Evolutionary conservation across 225 moss, liverwort and hornwort species (phyloP).

Genomic region (Thuidium tamariscinum): DNA sequence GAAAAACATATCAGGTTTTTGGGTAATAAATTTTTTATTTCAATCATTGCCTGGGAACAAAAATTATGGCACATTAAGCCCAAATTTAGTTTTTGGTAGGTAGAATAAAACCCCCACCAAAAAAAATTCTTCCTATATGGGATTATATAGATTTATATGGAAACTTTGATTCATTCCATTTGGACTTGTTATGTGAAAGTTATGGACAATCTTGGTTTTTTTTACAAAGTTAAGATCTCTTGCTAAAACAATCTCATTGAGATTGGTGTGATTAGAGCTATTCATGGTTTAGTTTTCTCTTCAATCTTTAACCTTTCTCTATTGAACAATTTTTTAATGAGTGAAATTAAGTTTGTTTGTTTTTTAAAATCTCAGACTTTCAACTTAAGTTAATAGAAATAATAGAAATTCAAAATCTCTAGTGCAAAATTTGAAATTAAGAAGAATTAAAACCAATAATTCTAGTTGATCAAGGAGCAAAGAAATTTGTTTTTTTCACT

Average conservation of each 20-base stretch:
- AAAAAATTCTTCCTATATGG: not conserved
- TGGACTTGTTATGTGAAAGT: not conserved
- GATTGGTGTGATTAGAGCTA: not conserved
- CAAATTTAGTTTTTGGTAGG: not conserved
- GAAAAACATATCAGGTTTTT: not conserved
- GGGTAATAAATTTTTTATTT: not conserved
- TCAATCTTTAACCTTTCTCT: not conserved
- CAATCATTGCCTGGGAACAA: accelerated
- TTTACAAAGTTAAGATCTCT: not conserved
- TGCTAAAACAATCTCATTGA: not conserved
- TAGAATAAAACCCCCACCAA: accelerated
- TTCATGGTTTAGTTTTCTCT: not conserved
- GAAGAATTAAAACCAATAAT: not conserved
- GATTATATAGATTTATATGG: not conserved
- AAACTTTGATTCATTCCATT: not conserved
- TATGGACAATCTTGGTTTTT: not conserved
- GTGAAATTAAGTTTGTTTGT: not conserved
- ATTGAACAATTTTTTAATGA: not conserved
- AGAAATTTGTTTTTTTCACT: not conserved
- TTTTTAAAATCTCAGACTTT: not conserved
- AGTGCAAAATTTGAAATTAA: not conserved
- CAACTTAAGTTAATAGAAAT: not conserved
- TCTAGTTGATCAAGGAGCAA: accelerated
- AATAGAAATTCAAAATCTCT: not conserved
- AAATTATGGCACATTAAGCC: not conserved